phyloP scores from a whole-genome alignment of 2,329 filamentous ascomycete species.

The Cladosporium velox region DNA sequence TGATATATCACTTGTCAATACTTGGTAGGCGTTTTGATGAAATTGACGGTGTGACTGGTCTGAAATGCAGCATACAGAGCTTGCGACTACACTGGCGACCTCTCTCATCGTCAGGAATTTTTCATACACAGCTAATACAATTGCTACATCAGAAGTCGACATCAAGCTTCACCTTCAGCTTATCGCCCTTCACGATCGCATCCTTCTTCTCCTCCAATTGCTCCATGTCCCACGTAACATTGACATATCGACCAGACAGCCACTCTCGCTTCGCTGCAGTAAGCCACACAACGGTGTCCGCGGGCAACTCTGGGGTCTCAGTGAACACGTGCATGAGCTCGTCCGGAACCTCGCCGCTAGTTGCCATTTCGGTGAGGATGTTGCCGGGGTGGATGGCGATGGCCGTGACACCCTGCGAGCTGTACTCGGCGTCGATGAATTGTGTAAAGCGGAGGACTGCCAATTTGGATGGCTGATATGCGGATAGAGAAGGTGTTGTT shows the following conservation, averaged over 20 bases:
- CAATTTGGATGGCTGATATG: slow-evolving; percentile 55
- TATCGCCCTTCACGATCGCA: slow-evolving; percentile 38
- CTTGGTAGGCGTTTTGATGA: too few relatives aligned
- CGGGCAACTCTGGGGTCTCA: slow-evolving; percentile 38
- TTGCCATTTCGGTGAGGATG: slow-evolving; percentile 35
- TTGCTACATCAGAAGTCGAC: slow-evolving; percentile 18
- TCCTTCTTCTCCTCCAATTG: slow-evolving; percentile 38
- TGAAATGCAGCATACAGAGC: not conserved
- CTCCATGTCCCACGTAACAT: slow-evolving; percentile 43
- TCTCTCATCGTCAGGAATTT: not conserved
- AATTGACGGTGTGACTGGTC: too few relatives aligned
- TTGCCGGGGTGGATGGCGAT: slow-evolving; percentile 46
- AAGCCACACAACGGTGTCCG: slow-evolving; percentile 36
- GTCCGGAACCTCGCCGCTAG: slow-evolving; percentile 37
- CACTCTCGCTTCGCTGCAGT: slow-evolving; percentile 39
- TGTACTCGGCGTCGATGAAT: slow-evolving; percentile 54
- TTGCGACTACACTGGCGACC: not conserved
- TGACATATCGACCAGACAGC: slow-evolving; percentile 42
- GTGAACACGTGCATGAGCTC: slow-evolving; percentile 26
- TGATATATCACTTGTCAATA: not conserved
- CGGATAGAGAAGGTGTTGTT: slow-evolving; percentile 45
- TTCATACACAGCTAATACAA: too few relatives aligned
- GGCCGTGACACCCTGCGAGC: slow-evolving; percentile 47
- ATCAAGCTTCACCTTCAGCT: slow-evolving; percentile 35
- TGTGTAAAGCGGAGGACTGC: slow-evolving; percentile 56